Conservation (phyloP, 1,284 basidiomycete species). For the Leucoagaricus sp. region DNA sequence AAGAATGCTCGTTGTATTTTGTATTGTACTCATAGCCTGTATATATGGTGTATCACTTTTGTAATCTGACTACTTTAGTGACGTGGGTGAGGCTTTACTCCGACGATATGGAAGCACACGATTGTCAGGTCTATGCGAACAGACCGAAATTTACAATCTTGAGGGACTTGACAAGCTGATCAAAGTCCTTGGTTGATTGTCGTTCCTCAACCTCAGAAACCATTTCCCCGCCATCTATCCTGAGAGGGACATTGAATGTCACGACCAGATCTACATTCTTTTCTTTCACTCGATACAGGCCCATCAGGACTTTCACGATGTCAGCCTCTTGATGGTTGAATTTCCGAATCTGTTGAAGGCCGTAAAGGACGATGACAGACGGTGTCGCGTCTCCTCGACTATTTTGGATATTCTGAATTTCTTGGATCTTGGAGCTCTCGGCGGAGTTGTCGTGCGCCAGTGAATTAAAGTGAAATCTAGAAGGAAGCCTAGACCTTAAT, state of each 20-base stretch:
- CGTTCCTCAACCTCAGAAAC: conserved; percentile 39
- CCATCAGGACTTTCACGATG: conserved; percentile 75
- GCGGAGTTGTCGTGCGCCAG: conserved; percentile 93
- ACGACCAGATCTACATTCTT: conserved; percentile 80
- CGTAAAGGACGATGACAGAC: conserved; percentile 62
- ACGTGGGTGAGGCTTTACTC: too few species aligned
- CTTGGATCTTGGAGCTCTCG: conserved; percentile 45
- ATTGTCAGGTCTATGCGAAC: conserved; percentile 51
- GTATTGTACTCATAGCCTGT: neutral
- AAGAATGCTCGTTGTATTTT: neutral
- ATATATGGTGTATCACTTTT: conserved; percentile 1
- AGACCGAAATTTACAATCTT: conserved; percentile 72
- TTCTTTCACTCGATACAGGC: conserved; percentile 73
- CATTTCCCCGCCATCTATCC: conserved; percentile 44
- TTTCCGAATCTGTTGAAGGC: conserved; percentile 75
- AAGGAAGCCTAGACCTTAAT: conserved; percentile 16
- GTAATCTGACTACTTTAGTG: neutral
- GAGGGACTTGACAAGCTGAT: conserved; percentile 58
- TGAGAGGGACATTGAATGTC: conserved; percentile 76
- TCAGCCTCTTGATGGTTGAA: conserved; percentile 68
- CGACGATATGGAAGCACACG: neutral
- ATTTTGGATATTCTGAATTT: conserved; percentile 43
- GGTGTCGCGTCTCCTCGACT: conserved; percentile 53
- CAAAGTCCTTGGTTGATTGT: conserved; percentile 54
- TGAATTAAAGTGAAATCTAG: conserved; percentile 89